These are phyloP conservation scores for Yamadazyma olivae DNA, from an alignment of 805 yeast genomes.

Conservation along the genomic window DNA sequence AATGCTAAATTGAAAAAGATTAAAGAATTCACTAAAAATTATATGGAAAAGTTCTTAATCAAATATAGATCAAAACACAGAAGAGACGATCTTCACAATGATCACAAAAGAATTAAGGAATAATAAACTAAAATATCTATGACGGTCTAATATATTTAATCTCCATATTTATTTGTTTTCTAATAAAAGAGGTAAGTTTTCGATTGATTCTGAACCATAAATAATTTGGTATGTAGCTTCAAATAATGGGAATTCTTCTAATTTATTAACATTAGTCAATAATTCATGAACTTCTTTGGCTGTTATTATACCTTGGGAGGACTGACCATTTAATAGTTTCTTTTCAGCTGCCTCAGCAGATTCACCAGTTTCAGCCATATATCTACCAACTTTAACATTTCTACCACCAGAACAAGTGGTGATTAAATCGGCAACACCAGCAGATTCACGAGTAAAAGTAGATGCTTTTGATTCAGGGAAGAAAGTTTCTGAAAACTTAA, in stretches of 20 bases:
- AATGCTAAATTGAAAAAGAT: conserved; percentile 68
- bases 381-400: conserved; percentile 45
- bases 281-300: conserved; percentile 47
- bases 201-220: conserved; percentile 38
- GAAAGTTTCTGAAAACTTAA: conserved; percentile 55
- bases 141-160: too few relatives aligned
- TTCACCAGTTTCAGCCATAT: conserved; percentile 42
- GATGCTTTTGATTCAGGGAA: conserved; percentile 35
- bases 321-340: conserved; percentile 43
- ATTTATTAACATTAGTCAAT: conserved; percentile 31
- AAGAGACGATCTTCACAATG: conserved; percentile 7
- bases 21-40: conserved; percentile 56
- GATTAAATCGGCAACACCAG: conserved; percentile 48
- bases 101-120: background rate
- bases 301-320: conserved; percentile 46
- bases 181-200: conserved; percentile 40
- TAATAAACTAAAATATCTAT: too few relatives aligned
- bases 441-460: conserved; percentile 44
- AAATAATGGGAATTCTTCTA: conserved; percentile 41
- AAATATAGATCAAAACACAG: conserved; percentile 44
- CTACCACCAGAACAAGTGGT: conserved; percentile 48
- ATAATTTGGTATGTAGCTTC: conserved; percentile 45
- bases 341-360: conserved; percentile 43
- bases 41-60: conserved; percentile 63
- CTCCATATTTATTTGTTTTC: conserved; percentile 17